Evolutionary conservation across 495 filamentous ascomycete genomes (phyloP), one percentile per base, ranked within the genome.

Genomic region (Aspergillus homomorphus): DNA sequence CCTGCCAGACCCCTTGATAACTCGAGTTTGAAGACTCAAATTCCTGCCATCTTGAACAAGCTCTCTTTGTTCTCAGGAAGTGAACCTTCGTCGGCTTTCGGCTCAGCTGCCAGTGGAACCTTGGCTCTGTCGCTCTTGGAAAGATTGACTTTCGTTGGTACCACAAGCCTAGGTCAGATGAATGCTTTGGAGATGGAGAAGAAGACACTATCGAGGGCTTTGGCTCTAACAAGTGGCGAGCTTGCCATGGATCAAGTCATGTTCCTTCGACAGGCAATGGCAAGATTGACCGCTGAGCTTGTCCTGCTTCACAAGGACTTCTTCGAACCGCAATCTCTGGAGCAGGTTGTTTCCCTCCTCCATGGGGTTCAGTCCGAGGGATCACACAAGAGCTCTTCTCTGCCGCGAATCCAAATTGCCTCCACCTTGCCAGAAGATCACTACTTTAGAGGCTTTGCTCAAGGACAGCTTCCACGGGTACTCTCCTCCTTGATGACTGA

Each of bases 161-260:
- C 76, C 43, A 83, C 84, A 1, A 81, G 70, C 48, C 69, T 92
- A 53, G 76, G 78, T 14, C 83, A 87, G 61, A 76, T 91, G 51
- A 77, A 82, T 53, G 80, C 85, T 23, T 73, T 92, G 1, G 84
- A 89, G 64, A 68, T 79, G 1, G 89, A 92, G 65, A 74, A 89
- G 53, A 80, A 83, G 6, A 74, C 80, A 3, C 71, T 92, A 45
- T 84, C 83, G 12, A 77, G 77, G 56, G 73, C 79, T 33, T 66
- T 89, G 4, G 71, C 80, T 33, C 56, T 64, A 4, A 80, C 74
- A 73, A 65, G 76, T 70, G 23, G 72, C 48, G 70, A 79, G 14
- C 70, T 86, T 53, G 63, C 75, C 1, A 68, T 76, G 18, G 75
- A 82, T 53, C 77, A 82, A 24, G 63, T 77, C 19, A 65, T 61